Evolutionary conservation across 371 early-diverging fungal genomes (phyloP).

Genomic region (Rhizopus stolonifer): DNA sequence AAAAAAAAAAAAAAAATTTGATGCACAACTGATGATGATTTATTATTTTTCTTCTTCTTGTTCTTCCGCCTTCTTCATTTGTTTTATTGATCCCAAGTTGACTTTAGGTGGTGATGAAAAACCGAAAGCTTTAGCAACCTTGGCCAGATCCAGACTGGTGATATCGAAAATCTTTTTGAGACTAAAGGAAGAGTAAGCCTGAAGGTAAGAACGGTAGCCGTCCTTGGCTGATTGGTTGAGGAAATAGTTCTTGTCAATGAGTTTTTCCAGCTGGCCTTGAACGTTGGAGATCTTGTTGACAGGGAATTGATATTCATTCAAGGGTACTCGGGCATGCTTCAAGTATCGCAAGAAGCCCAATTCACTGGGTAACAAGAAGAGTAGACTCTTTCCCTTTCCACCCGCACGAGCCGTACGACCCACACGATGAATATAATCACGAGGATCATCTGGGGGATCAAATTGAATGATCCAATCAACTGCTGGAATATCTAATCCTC

Average conservation of each 20-base stretch:
- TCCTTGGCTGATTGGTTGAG: constrained; percentile 91
- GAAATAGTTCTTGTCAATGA: constrained; percentile 95
- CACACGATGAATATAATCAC: constrained; percentile 98
- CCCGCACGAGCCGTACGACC: constrained; percentile 97
- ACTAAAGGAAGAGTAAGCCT: constrained; percentile 92
- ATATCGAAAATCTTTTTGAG: constrained; percentile 94
- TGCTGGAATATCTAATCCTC: constrained; percentile 97
- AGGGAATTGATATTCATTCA: constrained; percentile 98
- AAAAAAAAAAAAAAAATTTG: too few species aligned
- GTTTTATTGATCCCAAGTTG: constrained; percentile 62
- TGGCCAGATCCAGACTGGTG: constrained; percentile 79
- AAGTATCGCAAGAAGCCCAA: constrained; percentile 94
- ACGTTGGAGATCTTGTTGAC: constrained; percentile 92
- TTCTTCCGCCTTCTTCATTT: constrained; percentile 8
- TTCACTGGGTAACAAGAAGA: constrained; percentile 95
- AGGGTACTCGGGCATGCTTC: constrained; percentile 95
- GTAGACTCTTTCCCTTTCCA: constrained; percentile 85
- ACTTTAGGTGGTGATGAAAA: constrained; percentile 92
- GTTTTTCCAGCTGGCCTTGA: constrained; percentile 76
- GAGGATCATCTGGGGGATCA: constrained; percentile 98
- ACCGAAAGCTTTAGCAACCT: constrained; percentile 92
- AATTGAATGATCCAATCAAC: constrained; percentile 99
- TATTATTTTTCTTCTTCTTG: neutral
- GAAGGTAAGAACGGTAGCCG: constrained; percentile 91
- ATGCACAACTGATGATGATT: too few species aligned